Evolutionary conservation across 352 stramenopile genomes (phyloP).

Genomic region (Globisporangium cystogenes): DNA sequence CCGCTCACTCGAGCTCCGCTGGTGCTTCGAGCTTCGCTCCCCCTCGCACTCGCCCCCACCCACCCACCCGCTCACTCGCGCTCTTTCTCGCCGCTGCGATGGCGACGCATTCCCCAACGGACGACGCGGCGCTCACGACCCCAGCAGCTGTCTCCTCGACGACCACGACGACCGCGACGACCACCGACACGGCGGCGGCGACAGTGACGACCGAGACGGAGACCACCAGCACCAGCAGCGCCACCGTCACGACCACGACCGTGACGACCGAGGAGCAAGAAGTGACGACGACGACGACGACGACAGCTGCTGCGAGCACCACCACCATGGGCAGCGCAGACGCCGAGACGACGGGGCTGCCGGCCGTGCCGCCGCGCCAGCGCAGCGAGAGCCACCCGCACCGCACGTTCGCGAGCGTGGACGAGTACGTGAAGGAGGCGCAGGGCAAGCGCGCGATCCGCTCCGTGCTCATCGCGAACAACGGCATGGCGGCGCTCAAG

Average conservation of each 20-base stretch:
- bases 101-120: conserved; percentile 1
- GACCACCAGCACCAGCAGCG: neutral
- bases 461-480: conserved; percentile 99
- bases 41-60: neutral
- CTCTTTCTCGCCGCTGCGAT: neutral
- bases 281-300: neutral
- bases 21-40: too few species aligned
- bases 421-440: conserved; percentile 90
- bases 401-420: conserved; percentile 85
- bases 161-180: neutral
- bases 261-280: conserved; percentile 3
- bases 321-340: conserved; percentile 4
- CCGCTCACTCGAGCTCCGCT: too few species aligned
- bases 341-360: neutral
- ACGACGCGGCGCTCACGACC: neutral
- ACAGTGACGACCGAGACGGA: conserved; percentile 1
- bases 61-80: neutral
- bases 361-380: conserved; percentile 14
- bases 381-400: conserved; percentile 58
- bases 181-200: too few species aligned
- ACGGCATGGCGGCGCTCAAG: conserved; percentile 99
- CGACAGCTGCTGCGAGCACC: neutral
- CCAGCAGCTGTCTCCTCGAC: neutral
- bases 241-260: conserved; percentile 7
- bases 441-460: conserved; percentile 90